These are phyloP conservation scores for Euphorbia peplus DNA, from an alignment of 345 rosid species.

Conservation along the genomic window DNA sequence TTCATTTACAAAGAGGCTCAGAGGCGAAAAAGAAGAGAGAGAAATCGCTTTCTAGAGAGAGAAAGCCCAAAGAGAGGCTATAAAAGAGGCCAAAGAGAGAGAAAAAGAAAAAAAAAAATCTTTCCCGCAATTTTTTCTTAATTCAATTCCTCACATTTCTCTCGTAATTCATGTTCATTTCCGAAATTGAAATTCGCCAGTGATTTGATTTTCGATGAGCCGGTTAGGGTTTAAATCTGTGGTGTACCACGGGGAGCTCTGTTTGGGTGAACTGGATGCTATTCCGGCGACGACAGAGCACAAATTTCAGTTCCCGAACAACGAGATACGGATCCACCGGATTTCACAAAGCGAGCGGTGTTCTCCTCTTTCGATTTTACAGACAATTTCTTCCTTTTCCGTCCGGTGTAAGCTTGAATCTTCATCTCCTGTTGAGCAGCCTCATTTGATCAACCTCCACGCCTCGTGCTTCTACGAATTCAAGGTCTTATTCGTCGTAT, in stretches of 20 bases:
- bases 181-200: neutral
- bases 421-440: conserved; percentile 49
- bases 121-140: conserved; percentile 27
- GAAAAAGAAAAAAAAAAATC: conserved; percentile 9
- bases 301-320: conserved; percentile 75
- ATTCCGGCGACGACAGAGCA: conserved; percentile 44
- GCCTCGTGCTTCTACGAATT: conserved; percentile 79
- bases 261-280: conserved; percentile 80
- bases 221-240: conserved; percentile 75
- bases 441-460: conserved; percentile 76
- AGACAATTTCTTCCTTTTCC: conserved; percentile 72
- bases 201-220: conserved; percentile 44
- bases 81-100: conserved; percentile 20
- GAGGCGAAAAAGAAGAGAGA: conserved; percentile 20
- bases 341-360: conserved; percentile 78
- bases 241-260: conserved; percentile 73
- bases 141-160: neutral
- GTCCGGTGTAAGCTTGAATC: conserved; percentile 94
- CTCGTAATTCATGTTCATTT: neutral
- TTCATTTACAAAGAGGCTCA: neutral
- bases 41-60: conserved; percentile 1
- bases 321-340: conserved; percentile 86
- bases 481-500: conserved; percentile 43
- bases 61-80: neutral
- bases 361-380: conserved; percentile 87